A percentile compares a stretch with the other conserved stretches of the same genome.
phyloP scores from a whole-genome alignment of 2,329 filamentous ascomycete genomes.

The Elsinoe ampelina region DNA sequence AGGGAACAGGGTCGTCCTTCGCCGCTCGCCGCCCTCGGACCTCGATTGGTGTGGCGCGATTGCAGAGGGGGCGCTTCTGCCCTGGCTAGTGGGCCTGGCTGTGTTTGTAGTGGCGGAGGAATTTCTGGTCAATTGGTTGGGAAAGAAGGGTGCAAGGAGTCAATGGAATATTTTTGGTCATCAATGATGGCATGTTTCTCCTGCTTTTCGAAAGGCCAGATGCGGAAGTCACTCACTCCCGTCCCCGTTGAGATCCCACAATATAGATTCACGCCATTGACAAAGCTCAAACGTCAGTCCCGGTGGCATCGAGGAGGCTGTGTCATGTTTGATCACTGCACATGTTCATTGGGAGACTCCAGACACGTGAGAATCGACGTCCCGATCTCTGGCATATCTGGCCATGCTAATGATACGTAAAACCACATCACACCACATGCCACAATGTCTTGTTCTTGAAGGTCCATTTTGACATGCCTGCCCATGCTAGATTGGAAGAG shows the following conservation, averaged over 20 bases:
- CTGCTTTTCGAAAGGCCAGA: neutral
- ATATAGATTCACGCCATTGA: neutral
- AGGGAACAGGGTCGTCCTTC: neutral
- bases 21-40: neutral
- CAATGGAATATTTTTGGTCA: neutral
- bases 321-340: neutral
- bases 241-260: constrained; percentile 1
- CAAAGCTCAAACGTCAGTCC: constrained; percentile 1
- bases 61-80: neutral
- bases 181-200: constrained; percentile 3
- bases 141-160: neutral
- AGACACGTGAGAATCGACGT: no score
- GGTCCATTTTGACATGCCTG: constrained; percentile 14
- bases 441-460: neutral
- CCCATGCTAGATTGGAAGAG: constrained; percentile 13
- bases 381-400: no score
- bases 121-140: neutral
- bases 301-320: neutral
- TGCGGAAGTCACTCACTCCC: neutral
- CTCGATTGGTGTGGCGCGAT: constrained; percentile 3
- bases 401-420: neutral
- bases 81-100: neutral
- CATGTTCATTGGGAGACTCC: no score
- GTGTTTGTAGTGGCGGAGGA: neutral
- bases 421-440: neutral